phyloP scores from a whole-genome alignment of 1,284 basidiomycete species.

The Sanghuangporus weigelae region DNA sequence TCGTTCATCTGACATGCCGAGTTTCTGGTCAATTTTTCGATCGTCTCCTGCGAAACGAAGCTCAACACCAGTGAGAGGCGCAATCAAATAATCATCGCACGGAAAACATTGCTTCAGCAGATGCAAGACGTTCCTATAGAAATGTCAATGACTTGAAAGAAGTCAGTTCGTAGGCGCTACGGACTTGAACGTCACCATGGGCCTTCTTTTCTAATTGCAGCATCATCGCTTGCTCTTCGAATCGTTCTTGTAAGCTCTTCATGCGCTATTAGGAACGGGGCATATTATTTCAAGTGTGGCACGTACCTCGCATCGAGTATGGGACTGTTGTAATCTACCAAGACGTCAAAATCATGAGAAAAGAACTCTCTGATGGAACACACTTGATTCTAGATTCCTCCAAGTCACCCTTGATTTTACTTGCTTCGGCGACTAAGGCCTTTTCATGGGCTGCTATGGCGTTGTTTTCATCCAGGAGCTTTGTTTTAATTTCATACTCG shows the following conservation, averaged over 20 bases:
- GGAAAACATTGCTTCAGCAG: neutral
- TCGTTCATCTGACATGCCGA: neutral
- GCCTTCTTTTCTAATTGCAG: slow-evolving; percentile 48
- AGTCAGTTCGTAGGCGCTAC: neutral
- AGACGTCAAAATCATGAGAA: neutral
- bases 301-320: slow-evolving; percentile 26
- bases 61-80: neutral
- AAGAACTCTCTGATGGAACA: neutral
- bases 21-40: neutral
- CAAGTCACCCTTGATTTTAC: slow-evolving; percentile 23
- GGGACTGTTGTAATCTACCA: slow-evolving; percentile 24
- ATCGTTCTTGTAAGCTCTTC: slow-evolving; percentile 54
- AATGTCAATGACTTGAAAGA: neutral
- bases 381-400: slow-evolving; percentile 25
- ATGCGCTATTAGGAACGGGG: neutral
- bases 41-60: neutral
- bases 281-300: neutral
- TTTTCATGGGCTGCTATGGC: slow-evolving; percentile 15
- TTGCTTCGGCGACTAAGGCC: slow-evolving; percentile 19
- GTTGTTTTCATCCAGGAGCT: slow-evolving; percentile 16
- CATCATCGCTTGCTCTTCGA: slow-evolving; percentile 49
- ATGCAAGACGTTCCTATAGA: slow-evolving; percentile 9
- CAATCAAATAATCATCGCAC: neutral
- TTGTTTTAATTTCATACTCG: slow-evolving; percentile 25
- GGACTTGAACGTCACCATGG: slow-evolving; percentile 49